Conservation (phyloP, 2,329 filamentous ascomycete genomes). For the Neophaeococcomyces mojaviensis region DNA sequence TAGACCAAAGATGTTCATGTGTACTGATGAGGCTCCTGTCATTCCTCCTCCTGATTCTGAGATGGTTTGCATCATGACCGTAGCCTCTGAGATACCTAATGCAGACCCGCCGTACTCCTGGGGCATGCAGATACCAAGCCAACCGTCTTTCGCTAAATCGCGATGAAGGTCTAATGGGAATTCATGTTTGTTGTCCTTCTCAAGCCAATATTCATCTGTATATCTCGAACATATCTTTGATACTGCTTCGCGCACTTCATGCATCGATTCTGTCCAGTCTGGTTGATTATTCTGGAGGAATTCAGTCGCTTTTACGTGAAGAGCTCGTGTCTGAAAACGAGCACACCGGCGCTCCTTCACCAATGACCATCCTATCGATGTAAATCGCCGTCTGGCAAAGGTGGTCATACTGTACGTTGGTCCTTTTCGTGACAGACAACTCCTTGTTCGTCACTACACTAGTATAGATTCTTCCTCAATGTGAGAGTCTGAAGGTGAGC, state of each 20-base stretch:
- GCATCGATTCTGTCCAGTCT: conserved; percentile 1
- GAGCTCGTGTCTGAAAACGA: no score
- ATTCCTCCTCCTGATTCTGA: conserved; percentile 39
- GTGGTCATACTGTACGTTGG: no score
- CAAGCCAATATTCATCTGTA: conserved; percentile 37
- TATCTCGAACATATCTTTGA: conserved; percentile 37
- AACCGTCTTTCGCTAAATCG: conserved; percentile 35
- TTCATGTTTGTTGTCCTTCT: conserved; percentile 29
- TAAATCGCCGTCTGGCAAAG: no score
- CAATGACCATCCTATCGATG: no score
- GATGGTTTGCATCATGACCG: conserved; percentile 43
- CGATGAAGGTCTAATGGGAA: conserved; percentile 36
- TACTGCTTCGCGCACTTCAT: conserved; percentile 36
- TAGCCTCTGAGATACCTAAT: conserved; percentile 36
- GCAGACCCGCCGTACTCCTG: conserved; percentile 35
- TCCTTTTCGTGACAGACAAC: no score
- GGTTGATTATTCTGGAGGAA: conserved; percentile 1
- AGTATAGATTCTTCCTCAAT: no score
- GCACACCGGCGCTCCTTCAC: no score
- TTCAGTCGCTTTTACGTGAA: neutral
- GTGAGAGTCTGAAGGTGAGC: no score
- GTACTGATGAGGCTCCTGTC: conserved; percentile 36
- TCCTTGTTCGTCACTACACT: no score
- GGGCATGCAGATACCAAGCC: conserved; percentile 41
- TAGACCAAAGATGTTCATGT: conserved; percentile 43